Base-by-base conservation (phyloP, 2,329 filamentous ascomycete genomes). In the Knoxdaviesia capensis region DNA sequence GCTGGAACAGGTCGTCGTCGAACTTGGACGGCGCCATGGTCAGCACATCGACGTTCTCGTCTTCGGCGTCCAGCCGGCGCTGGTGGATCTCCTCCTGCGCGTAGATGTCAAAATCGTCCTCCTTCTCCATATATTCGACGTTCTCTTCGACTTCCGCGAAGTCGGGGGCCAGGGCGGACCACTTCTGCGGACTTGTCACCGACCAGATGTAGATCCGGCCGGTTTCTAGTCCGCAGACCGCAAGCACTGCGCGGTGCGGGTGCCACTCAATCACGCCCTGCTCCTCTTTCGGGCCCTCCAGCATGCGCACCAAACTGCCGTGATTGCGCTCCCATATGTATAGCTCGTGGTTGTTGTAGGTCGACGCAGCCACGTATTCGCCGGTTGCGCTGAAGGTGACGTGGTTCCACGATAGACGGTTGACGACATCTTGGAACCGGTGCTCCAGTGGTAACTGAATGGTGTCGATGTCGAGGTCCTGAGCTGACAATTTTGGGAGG, bases 131-230 rank as follows among this genome's bases (percentile, higher is more conserved):
- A 55, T 98, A 98, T 56, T 96, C 85, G 28, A 94, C 86, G 51
- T 98, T 98, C 60, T 98, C 90, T 59, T 98, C 90, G 9, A 98
- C 86, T 59, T 98, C 90, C 36, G 79, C 82, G 58, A 98, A 98
- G 59, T 98, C 92, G 0, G 90, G 90, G 5, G 92, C 92, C 31
- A 98, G 69, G 2, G 90, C 88, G 10, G 87, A 94, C 92, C 90
- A 98, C 52, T 90, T 82, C 55, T 98, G 92, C 7, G 90, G 88
- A 43, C 84, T 90, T 36, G 88, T 77, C 43, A 94, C 90, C 5
- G 85, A 88, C 90, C 90, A 98, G 33, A 94, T 81, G 61, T 93
- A 94, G 54, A 98, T 84, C 43, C 83, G 76, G 6, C 90, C 90
- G 0, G 83, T 88, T 59, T 98, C 92, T 5, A 96, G 68, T 4